These are phyloP conservation scores for Pyronema omphalodes DNA, from an alignment of 495 filamentous ascomycete species.

Conservation along the genomic window DNA sequence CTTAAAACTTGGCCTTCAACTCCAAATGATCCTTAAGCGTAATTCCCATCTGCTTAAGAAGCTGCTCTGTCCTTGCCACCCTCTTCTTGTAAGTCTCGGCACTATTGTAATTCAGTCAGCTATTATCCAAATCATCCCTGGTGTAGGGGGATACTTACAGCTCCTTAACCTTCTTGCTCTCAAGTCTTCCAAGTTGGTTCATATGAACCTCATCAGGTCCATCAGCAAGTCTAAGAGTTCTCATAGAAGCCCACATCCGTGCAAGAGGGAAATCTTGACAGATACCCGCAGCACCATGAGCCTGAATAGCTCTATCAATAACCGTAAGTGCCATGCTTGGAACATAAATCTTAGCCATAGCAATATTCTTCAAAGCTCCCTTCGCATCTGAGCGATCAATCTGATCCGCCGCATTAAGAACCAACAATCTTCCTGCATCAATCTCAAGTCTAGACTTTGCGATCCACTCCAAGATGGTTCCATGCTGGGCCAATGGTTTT, in stretches of 20 bases:
- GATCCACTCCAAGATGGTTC: conserved; percentile 86
- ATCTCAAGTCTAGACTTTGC: conserved; percentile 79
- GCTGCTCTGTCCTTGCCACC: conserved; percentile 40
- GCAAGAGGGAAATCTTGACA: conserved; percentile 83
- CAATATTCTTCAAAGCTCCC: conserved; percentile 64
- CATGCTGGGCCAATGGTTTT: conserved; percentile 59
- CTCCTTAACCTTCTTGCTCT: conserved; percentile 52
- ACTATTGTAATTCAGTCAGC: conserved; percentile 7
- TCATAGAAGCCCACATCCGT: conserved; percentile 64
- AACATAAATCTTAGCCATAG: conserved; percentile 70
- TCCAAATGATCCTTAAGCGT: conserved; percentile 32
- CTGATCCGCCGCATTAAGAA: conserved; percentile 77
- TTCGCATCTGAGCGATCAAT: conserved; percentile 72
- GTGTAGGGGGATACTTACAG: conserved; percentile 25
- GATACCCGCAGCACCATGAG: conserved; percentile 69
- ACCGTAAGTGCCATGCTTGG: conserved; percentile 58
- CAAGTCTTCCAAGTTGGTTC: conserved; percentile 71
- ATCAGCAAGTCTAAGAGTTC: conserved; percentile 72
- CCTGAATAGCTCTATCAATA: conserved; percentile 75
- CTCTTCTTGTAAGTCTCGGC: conserved; percentile 46
- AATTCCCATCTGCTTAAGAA: conserved; percentile 45
- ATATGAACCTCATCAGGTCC: conserved; percentile 89
- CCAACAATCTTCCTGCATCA: conserved; percentile 67
- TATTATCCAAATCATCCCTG: background rate
- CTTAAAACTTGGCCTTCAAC: conserved; percentile 35